Evolutionary conservation across 371 early-diverging fungal genomes (phyloP), one percentile per base, ranked within the genome.

Genomic region (Lichtheimia ramosa): DNA sequence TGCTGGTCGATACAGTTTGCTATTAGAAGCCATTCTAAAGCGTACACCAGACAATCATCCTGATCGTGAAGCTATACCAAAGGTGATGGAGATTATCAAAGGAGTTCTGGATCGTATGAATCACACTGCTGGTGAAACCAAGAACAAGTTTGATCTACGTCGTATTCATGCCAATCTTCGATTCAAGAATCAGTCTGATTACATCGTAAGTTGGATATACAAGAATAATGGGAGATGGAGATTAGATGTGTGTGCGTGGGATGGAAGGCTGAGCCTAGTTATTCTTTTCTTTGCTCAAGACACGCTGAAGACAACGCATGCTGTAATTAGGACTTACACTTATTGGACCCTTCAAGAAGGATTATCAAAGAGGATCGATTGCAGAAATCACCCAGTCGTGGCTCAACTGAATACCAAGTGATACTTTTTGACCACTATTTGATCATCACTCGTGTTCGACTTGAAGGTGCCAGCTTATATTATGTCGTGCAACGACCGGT

Each of bases 381-480:
- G 43, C 74, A 86, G 39, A 83, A 84, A 61, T 68, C 83, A 34
- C 84, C 86, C 10, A 46, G 56, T 69, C 65, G 84, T 15, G 90
- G 89, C 24, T 70, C 78, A 16, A 72, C 85, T 0, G 88, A 90
- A 24, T 65, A 93, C 2, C 81, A 80, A 53, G 83, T 94, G 16
- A 90, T 93, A 63, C 68, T 96, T 52, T 90, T 96, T 53, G 97
- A 96, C 65, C 92, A 96, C 73, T 81, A 83, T 43, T 72, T 96
- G 15, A 70, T 96, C 14, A 70, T 95, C 70, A 83, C 92, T 56
- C 90, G 89, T 66, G 81, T 83, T 18, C 65, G 65, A 15, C 54
- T 57, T 28, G 58, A 63, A 40, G 53, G 66, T 48, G 59, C 61
- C 41, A 51, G 62, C 16, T 63, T 69, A 50, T 48, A 56, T 16